Conservation (phyloP, 768 basidiomycete species). For the Polyporus arcularius region DNA sequence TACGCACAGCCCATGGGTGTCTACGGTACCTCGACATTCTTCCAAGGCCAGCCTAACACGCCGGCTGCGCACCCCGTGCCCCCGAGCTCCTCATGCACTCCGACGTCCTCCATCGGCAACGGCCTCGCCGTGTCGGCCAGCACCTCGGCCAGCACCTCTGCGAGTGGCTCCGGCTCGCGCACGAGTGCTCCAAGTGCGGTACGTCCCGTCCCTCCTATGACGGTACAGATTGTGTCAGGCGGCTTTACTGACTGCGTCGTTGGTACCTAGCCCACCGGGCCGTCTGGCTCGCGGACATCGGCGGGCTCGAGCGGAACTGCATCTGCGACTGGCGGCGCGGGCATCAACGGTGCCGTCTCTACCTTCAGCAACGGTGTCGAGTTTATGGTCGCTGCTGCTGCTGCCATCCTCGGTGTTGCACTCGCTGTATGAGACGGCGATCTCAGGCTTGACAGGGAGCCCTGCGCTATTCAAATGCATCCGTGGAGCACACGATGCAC, state of each 20-base stretch:
- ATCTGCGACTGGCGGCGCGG: conserved; percentile 5
- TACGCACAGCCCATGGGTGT: conserved; percentile 59
- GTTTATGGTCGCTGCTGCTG: conserved; percentile 8
- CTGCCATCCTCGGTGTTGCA: conserved; percentile 12
- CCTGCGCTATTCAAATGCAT: too few species aligned
- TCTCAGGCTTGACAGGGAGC: too few species aligned
- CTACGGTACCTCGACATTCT: conserved; percentile 64
- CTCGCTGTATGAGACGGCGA: conserved; percentile 3
- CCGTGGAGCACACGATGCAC: too few species aligned
- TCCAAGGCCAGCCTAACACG: conserved; percentile 59
- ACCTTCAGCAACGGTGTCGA: neutral
- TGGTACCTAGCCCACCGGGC: too few species aligned
- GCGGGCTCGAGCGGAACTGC: neutral
- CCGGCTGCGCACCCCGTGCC: conserved; percentile 59
- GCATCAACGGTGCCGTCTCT: conserved; percentile 3
- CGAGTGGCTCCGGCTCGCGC: neutral
- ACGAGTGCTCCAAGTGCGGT: neutral
- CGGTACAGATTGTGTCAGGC: neutral
- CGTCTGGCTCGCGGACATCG: neutral
- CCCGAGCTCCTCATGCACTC: conserved; percentile 61
- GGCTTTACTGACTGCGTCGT: too few species aligned
- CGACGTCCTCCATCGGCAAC: conserved; percentile 53
- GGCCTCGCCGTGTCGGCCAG: conserved; percentile 16
- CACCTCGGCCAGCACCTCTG: neutral
- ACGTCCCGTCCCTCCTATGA: neutral